Evolutionary conservation across 805 yeast genomes (phyloP).

Genomic region (Kodamaea neixiangensis): DNA sequence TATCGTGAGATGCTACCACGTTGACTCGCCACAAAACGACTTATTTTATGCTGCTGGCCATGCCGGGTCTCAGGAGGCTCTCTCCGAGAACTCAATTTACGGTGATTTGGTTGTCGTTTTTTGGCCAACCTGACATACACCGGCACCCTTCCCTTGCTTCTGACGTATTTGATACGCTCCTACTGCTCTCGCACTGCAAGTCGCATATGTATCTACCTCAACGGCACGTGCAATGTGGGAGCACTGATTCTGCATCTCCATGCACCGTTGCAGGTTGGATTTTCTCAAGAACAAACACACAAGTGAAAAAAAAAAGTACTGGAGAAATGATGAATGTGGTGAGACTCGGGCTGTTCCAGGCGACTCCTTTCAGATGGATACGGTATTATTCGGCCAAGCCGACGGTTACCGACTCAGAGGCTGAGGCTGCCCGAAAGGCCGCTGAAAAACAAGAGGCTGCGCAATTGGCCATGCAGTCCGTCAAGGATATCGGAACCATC

Average conservation of each 20-base stretch:
- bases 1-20: not conserved
- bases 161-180: not conserved
- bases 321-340: not conserved
- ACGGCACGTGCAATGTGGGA: not conserved
- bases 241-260: not conserved
- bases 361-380: not conserved
- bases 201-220: not conserved
- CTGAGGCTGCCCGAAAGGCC: constrained; percentile 4
- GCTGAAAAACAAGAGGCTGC: constrained; percentile 33
- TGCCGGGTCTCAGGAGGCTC: not conserved
- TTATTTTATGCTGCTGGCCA: not conserved
- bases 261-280: no score
- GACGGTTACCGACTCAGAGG: not conserved
- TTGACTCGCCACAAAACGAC: not conserved
- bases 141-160: no score
- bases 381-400: not conserved
- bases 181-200: not conserved
- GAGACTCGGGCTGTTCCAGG: not conserved
- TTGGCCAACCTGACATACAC: not conserved
- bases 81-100: not conserved
- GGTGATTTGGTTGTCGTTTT: not conserved
- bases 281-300: not conserved
- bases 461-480: constrained; percentile 38
- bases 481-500: constrained; percentile 41
- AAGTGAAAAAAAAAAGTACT: not conserved